A percentile compares a stretch with the other conserved stretches of the same genome.
Evolutionary conservation across 345 rosid genomes (phyloP).

Genomic region (Salix exigua): DNA sequence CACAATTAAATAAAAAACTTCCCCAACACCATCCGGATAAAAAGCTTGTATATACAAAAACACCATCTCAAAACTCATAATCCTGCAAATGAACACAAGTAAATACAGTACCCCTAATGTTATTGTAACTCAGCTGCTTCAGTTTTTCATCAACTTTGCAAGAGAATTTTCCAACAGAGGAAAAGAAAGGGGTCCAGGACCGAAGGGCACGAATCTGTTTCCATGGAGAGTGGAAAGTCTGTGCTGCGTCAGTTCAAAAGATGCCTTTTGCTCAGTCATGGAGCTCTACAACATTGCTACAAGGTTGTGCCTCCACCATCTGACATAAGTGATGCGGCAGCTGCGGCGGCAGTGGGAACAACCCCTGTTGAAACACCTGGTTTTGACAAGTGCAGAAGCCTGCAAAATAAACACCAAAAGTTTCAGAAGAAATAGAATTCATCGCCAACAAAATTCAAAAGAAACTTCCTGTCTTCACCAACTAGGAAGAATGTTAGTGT

Average conservation of each 20-base stretch:
- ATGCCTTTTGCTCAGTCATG: background rate
- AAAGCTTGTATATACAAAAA: no score
- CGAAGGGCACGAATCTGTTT: background rate
- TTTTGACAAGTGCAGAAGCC: slow-evolving; percentile 91
- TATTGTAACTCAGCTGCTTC: background rate
- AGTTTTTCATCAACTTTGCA: background rate
- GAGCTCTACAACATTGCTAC: background rate
- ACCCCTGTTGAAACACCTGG: slow-evolving; percentile 78
- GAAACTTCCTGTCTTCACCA: background rate
- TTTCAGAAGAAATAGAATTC: background rate
- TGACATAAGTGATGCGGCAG: slow-evolving; percentile 93
- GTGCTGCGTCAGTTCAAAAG: background rate
- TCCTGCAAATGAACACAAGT: background rate
- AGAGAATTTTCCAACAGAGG: background rate
- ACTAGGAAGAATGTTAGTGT: background rate
- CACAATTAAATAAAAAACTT: no score
- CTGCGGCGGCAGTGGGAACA: slow-evolving; percentile 95
- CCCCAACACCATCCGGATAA: no score
- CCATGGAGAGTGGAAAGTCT: background rate
- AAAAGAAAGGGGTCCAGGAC: background rate
- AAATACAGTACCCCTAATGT: background rate
- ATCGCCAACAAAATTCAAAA: background rate
- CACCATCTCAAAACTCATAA: no score
- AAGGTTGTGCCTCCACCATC: slow-evolving; percentile 83
- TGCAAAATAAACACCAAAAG: slow-evolving; percentile 26